Conservation (phyloP, 169 alveolate genomes). For the Babesia gibsoni region DNA sequence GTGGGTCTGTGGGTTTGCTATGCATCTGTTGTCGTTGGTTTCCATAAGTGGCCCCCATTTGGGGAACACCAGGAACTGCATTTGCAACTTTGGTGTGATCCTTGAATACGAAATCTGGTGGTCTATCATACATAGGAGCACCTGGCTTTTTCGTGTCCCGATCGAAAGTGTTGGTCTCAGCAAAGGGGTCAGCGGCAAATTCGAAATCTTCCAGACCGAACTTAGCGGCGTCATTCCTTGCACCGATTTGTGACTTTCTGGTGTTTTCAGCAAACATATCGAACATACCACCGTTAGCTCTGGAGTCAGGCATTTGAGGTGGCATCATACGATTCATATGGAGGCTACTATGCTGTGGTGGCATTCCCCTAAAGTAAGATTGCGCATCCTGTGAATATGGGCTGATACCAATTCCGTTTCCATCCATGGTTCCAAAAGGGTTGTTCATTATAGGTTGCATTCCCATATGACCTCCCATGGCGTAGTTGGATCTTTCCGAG, state of each 20-base stretch:
- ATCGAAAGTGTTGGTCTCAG: neutral
- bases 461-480: neutral
- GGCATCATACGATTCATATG: neutral
- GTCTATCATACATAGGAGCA: neutral
- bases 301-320: neutral
- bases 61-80: neutral
- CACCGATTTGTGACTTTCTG: neutral
- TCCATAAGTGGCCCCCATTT: neutral
- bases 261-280: neutral
- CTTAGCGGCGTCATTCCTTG: neutral
- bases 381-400: neutral
- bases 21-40: neutral
- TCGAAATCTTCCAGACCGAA: slow-evolving; percentile 17
- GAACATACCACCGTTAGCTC: neutral
- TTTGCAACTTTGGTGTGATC: neutral
- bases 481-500: neutral
- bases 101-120: neutral
- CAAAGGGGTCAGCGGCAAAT: slow-evolving; percentile 29
- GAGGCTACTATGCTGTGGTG: neutral
- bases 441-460: neutral
- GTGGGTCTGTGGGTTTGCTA: neutral
- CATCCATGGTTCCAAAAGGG: neutral
- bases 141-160: neutral
- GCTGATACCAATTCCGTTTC: neutral
- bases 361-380: neutral